Evolutionary conservation across 108 stramenopile species (phyloP).

Genomic region (Hondaea fermentalgiana): DNA sequence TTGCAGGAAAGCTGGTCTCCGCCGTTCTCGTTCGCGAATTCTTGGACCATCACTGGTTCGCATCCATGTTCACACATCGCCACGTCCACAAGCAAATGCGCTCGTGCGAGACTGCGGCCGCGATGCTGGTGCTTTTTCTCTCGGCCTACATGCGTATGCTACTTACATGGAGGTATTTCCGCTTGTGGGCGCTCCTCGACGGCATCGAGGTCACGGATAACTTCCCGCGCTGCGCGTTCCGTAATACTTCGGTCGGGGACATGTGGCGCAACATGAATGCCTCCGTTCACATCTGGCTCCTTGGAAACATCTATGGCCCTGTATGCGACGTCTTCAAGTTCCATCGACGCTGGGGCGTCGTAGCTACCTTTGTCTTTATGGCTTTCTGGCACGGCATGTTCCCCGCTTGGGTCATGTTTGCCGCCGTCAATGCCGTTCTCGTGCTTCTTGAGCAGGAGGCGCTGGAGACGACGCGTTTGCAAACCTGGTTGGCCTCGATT

Average conservation of each 20-base stretch:
- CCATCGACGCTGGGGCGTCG: background rate
- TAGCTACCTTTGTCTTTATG: background rate
- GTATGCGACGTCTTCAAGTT: background rate
- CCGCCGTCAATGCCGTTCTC: background rate
- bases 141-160: background rate
- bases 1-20: background rate
- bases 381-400: background rate
- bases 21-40: background rate
- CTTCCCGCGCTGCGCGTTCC: background rate
- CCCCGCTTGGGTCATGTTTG: background rate
- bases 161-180: background rate
- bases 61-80: background rate
- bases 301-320: background rate
- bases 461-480: background rate
- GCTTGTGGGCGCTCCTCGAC: background rate
- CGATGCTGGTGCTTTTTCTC: background rate
- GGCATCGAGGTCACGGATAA: background rate
- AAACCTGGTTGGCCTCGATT: background rate
- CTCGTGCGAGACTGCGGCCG: background rate
- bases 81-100: background rate
- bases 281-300: background rate
- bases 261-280: background rate
- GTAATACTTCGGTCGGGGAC: background rate
- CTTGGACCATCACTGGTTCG: background rate
- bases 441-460: background rate